A percentile compares a stretch with the other conserved stretches of the same genome.
These are phyloP conservation scores for Backusella liffmaniae DNA, from an alignment of 192 early-diverging fungal species.

Conservation along the genomic window DNA sequence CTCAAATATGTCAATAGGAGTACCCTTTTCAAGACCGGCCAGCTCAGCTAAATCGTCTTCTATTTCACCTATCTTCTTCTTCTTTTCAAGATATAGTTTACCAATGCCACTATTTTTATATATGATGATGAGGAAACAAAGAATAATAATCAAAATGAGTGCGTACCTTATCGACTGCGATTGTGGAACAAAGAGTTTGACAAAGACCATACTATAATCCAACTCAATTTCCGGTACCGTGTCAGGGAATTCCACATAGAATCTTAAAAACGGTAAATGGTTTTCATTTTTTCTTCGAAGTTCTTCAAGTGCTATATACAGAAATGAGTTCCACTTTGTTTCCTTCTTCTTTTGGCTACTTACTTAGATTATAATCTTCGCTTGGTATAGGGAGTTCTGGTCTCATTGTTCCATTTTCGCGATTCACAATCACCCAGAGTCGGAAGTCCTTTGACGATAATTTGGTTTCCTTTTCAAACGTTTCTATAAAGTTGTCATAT, in stretches of 20 bases:
- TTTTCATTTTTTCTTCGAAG: slow-evolving; percentile 12
- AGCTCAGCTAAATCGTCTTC: slow-evolving; percentile 52
- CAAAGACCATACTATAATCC: slow-evolving; percentile 66
- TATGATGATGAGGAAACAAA: neutral
- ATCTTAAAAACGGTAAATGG: slow-evolving; percentile 40
- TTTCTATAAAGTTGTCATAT: slow-evolving; percentile 51
- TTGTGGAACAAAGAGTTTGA: slow-evolving; percentile 83
- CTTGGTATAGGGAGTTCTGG: slow-evolving; percentile 69
- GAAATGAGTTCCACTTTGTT: too few relatives aligned
- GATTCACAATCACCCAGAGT: slow-evolving; percentile 79
- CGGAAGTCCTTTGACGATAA: slow-evolving; percentile 58
- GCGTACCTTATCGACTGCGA: slow-evolving; percentile 41
- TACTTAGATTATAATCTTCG: slow-evolving; percentile 30
- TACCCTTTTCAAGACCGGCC: slow-evolving; percentile 26
- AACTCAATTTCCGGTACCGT: slow-evolving; percentile 20
- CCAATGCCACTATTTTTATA: slow-evolving; percentile 48
- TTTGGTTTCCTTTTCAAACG: slow-evolving; percentile 46
- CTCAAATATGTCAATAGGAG: neutral
- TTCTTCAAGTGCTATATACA: slow-evolving; percentile 20
- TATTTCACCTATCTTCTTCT: slow-evolving; percentile 59
- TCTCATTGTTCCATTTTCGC: slow-evolving; percentile 88
- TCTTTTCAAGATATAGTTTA: slow-evolving; percentile 47
- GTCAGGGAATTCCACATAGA: slow-evolving; percentile 49
- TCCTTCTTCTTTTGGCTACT: neutral
- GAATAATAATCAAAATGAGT: neutral